Evolutionary conservation across 2,329 filamentous ascomycete species (phyloP).

Genomic region (Fusarium secorum): DNA sequence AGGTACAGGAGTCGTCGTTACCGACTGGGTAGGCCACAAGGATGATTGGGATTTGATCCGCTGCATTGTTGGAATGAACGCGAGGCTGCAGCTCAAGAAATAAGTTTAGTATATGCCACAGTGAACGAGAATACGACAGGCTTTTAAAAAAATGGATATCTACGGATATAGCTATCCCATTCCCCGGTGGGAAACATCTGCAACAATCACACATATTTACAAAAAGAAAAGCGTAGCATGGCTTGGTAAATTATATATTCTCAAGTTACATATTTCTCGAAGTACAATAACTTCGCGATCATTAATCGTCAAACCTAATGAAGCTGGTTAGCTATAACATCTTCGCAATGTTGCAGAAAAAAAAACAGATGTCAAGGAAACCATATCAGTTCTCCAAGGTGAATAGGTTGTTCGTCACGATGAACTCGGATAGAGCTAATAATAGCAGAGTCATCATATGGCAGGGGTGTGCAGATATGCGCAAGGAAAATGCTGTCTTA

Average conservation of each 20-base stretch:
- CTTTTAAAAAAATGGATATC: neutral
- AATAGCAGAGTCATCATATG: constrained; percentile 60
- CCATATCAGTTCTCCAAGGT: constrained; percentile 69
- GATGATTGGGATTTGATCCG: constrained; percentile 91
- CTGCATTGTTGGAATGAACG: constrained; percentile 92
- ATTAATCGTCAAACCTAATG: neutral
- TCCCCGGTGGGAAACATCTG: neutral
- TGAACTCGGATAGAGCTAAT: constrained; percentile 59
- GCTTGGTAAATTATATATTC: neutral
- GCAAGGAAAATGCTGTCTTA: constrained; percentile 14
- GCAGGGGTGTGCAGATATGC: constrained; percentile 34
- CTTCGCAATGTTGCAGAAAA: neutral
- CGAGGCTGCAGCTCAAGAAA: constrained; percentile 63
- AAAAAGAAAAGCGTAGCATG: neutral
- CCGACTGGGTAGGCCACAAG: constrained; percentile 88
- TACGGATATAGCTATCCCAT: neutral
- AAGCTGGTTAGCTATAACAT: constrained; percentile 15
- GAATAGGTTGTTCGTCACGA: constrained; percentile 63
- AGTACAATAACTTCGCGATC: neutral
- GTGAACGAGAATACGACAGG: neutral
- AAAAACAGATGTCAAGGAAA: constrained; percentile 13
- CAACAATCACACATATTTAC: neutral
- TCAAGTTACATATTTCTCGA: neutral
- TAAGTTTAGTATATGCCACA: constrained; percentile 33
- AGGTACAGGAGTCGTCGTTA: constrained; percentile 86